Conservation (phyloP, 805 yeast species). For the Ogataea ramenticola region DNA sequence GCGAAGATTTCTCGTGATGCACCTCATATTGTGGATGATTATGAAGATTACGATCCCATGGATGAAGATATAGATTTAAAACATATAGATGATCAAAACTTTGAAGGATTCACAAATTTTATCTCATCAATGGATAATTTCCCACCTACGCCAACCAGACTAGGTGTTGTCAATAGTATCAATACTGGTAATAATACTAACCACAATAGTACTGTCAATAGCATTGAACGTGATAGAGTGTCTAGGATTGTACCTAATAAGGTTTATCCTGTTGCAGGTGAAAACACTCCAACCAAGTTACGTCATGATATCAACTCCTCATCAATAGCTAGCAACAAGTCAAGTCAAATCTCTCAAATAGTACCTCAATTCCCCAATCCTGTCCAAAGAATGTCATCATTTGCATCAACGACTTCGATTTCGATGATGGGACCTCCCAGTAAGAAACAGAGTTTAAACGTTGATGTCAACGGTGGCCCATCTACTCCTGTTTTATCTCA, state of each 20-base stretch:
- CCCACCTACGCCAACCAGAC: slow-evolving; percentile 39
- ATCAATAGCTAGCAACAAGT: too few species aligned
- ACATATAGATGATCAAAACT: slow-evolving; percentile 19
- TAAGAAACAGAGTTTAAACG: slow-evolving; percentile 1
- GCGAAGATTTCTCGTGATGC: too few species aligned
- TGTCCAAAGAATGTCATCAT: slow-evolving; percentile 1
- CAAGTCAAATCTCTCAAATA: too few species aligned
- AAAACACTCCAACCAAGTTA: not conserved
- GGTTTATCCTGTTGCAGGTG: not conserved
- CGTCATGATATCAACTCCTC: not conserved
- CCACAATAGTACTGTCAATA: not conserved
- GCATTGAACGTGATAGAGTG: too few species aligned
- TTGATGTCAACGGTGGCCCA: not conserved
- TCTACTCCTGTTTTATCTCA: slow-evolving; percentile 1
- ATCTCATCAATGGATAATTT: slow-evolving; percentile 16
- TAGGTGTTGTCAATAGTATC: slow-evolving; percentile 13
- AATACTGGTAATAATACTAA: slow-evolving; percentile 6
- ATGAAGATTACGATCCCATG: slow-evolving; percentile 11
- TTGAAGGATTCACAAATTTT: slow-evolving; percentile 16
- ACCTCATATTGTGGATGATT: not conserved
- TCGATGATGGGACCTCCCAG: slow-evolving; percentile 2
- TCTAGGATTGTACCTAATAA: not conserved
- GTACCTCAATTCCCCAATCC: not conserved
- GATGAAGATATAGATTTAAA: slow-evolving; percentile 22
- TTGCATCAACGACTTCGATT: not conserved